Conservation (phyloP, 495 filamentous ascomycete species). For the Penicillium goetzii region DNA sequence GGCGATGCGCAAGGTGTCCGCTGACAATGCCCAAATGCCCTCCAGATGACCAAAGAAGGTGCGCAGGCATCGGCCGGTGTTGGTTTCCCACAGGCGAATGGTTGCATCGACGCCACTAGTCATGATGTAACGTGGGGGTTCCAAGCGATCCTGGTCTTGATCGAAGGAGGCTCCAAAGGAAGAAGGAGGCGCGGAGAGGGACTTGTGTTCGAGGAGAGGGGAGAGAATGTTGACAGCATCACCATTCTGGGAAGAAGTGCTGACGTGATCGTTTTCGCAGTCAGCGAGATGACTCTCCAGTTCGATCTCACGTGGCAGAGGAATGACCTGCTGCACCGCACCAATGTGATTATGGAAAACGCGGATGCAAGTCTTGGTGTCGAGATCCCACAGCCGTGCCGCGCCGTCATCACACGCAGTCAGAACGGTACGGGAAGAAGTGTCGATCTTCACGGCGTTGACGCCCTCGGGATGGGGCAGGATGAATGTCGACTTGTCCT, state of each 20-base stretch:
- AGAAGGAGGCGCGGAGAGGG: constrained; percentile 48
- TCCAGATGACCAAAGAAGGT: constrained; percentile 97
- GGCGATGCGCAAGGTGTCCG: constrained; percentile 86
- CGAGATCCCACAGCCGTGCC: constrained; percentile 90
- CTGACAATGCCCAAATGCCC: constrained; percentile 92
- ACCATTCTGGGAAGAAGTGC: constrained; percentile 41
- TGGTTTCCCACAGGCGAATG: constrained; percentile 91
- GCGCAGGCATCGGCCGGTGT: constrained; percentile 76
- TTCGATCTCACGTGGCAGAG: constrained; percentile 82
- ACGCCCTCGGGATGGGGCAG: constrained; percentile 91
- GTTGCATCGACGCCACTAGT: constrained; percentile 89
- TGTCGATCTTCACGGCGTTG: constrained; percentile 86
- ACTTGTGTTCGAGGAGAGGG: constrained; percentile 32
- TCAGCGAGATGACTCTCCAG: constrained; percentile 68
- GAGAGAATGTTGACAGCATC: constrained; percentile 33
- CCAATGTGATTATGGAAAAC: constrained; percentile 93
- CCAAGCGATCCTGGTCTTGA: constrained; percentile 60
- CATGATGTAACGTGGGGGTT: constrained; percentile 86
- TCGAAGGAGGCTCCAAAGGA: constrained; percentile 63
- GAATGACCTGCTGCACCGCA: constrained; percentile 87
- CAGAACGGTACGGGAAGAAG: constrained; percentile 77
- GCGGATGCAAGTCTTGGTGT: constrained; percentile 74
- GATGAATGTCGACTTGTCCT: constrained; percentile 74
- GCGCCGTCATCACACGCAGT: constrained; percentile 95
- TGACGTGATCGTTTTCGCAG: constrained; percentile 58